Percentiles rank a stretch among this genome's conserved stretches.
Conservation (phyloP, 257 asterid genomes). For the Buddleja alternifolia region DNA sequence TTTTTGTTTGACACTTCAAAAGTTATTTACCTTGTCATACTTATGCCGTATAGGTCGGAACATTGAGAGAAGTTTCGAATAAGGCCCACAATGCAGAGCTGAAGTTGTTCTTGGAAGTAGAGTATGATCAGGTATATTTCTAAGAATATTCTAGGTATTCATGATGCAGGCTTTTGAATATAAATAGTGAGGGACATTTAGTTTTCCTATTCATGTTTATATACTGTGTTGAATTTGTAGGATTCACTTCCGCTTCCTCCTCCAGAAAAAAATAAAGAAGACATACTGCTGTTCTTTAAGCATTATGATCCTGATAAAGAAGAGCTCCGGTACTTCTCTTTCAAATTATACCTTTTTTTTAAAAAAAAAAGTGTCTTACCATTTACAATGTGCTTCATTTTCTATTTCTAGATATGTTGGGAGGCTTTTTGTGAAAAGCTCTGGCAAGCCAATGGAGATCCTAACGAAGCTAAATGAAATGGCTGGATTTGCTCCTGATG, state of each 20-base stretch:
- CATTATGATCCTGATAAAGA: constrained; percentile 87
- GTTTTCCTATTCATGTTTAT: constrained; percentile 26
- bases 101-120: constrained; percentile 85
- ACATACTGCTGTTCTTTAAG: constrained; percentile 89
- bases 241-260: constrained; percentile 69
- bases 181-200: constrained; percentile 1
- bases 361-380: constrained; percentile 2
- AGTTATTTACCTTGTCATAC: constrained; percentile 11
- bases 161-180: constrained; percentile 6
- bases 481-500: constrained; percentile 89
- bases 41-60: constrained; percentile 68
- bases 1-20: not conserved
- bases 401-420: constrained; percentile 68
- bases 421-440: constrained; percentile 77
- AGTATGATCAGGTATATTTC: constrained; percentile 65
- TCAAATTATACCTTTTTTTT: not conserved
- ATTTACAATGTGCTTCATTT: constrained; percentile 20
- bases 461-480: constrained; percentile 69
- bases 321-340: constrained; percentile 71
- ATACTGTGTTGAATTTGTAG: constrained; percentile 42
- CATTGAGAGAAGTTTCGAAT: constrained; percentile 86
- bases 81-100: constrained; percentile 89
- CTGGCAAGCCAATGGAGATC: constrained; percentile 79
- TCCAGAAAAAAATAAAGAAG: constrained; percentile 87
- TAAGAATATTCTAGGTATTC: constrained; percentile 16